phyloP scores from a whole-genome alignment of 2,329 filamentous ascomycete genomes.

The Corinectria fuckeliana region DNA sequence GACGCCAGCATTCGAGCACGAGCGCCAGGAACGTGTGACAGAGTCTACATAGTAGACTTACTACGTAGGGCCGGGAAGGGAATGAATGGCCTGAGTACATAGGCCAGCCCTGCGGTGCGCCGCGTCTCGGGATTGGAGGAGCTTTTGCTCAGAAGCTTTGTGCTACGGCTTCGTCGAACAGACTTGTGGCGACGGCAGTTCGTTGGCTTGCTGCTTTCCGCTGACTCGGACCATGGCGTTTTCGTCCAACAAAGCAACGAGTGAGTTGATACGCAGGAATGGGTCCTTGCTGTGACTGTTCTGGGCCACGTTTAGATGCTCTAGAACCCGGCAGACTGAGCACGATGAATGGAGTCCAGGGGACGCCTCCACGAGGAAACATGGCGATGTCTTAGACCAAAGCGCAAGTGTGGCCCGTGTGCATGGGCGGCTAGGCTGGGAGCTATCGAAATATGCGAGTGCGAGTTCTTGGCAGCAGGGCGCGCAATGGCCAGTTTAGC shows the following conservation, averaged over 20 bases:
- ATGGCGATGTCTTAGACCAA: constrained; percentile 9
- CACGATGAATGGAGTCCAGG: background rate
- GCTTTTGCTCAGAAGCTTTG: background rate
- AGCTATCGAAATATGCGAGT: background rate
- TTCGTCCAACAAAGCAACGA: background rate
- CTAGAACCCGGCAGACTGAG: constrained; percentile 8
- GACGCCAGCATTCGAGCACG: background rate
- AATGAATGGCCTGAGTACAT: constrained; percentile 10
- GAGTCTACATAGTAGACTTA: constrained; percentile 18
- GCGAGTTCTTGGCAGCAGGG: constrained; percentile 3
- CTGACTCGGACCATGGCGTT: constrained; percentile 5
- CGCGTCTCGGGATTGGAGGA: constrained; percentile 2
- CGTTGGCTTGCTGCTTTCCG: constrained; percentile 4
- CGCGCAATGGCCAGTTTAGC: background rate
- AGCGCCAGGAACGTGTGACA: constrained; percentile 18
- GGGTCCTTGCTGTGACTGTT: constrained; percentile 1
- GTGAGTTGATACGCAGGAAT: constrained; percentile 4
- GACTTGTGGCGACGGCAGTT: background rate
- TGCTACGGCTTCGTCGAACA: background rate
- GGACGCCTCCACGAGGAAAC: background rate
- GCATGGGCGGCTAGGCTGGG: background rate
- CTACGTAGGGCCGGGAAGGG: too few species aligned
- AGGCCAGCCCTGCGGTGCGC: background rate
- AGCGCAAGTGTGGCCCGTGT: constrained; percentile 1
- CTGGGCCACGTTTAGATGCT: constrained; percentile 1